Base-by-base conservation (phyloP, 2,329 filamentous ascomycete species). In the Xylaria sp. region DNA sequence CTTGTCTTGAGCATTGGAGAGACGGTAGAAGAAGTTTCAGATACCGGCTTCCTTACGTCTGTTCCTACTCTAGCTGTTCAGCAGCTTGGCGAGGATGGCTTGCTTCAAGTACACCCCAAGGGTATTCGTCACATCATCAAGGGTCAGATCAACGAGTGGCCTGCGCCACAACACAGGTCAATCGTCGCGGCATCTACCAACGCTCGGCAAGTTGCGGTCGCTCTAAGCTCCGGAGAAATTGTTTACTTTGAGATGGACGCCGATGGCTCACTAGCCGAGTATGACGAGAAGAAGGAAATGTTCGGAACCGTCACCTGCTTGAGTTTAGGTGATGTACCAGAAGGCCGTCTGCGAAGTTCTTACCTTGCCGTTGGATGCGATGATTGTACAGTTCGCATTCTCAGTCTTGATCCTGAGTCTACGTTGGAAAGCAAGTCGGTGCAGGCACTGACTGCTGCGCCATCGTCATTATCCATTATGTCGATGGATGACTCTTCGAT, bases 221-320 rank as follows among this genome's bases (percentile, higher is more conserved):
- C 94, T 0, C 80, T 99, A 30, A 97, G 92, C 71, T 97, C 92
- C 7, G 93, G 93, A 44, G 94, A 99, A 73, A 93, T 99, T 64
- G 90, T 96, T 48, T 99, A 97, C 72, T 99, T 99, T 67, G 95
- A 99, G 73, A 93, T 97, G 86, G 94, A 97, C 69, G 83, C 85
- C 0, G 93, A 97, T 74, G 92, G 92, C 35, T 90, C 90, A 2
- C 80, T 97, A 37, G 91, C 91, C 39, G 93, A 97, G 76, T 96
- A 97, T 66, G 90, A 97, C 65, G 92, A 97, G 70, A 92, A 93
- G 73, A 91, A 92, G 68, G 89, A 95, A 69, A 94, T 99, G 89
- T 92, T 90, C 56, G 93, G 92, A 51, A 97, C 92, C 0, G 92
- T 99, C 53, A 97, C 92, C 16, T 95, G 90, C 66, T 79, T 99